These are phyloP conservation scores for Termitomyces sp. DNA, from an alignment of 768 basidiomycete genomes.

Conservation along the genomic window DNA sequence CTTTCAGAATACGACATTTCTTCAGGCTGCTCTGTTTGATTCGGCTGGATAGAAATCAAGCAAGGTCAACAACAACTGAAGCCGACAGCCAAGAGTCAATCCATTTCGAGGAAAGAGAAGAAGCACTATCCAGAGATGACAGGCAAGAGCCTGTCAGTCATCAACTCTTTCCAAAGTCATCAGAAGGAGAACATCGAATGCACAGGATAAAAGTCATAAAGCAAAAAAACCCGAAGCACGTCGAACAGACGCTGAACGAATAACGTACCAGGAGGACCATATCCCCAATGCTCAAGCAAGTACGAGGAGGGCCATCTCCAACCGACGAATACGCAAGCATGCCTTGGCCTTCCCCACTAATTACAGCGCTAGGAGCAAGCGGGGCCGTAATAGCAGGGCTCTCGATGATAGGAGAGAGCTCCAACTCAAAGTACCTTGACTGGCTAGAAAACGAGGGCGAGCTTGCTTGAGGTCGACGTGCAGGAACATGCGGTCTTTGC, in stretches of 20 bases:
- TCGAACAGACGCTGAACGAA: neutral
- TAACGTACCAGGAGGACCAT: conserved; percentile 2
- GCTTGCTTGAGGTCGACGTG: neutral
- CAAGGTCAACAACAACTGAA: neutral
- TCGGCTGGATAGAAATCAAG: conserved; percentile 1
- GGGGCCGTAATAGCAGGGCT: neutral
- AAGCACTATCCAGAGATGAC: neutral
- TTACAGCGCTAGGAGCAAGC: conserved; percentile 5
- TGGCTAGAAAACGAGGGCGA: conserved; percentile 6
- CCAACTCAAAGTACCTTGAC: conserved; percentile 12
- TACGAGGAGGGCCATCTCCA: neutral
- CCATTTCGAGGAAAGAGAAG: neutral
- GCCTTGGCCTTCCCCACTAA: neutral
- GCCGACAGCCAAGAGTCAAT: no score
- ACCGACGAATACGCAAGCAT: neutral
- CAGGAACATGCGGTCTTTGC: neutral
- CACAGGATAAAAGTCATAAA: neutral
- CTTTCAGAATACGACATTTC: neutral
- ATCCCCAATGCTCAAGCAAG: conserved; percentile 2
- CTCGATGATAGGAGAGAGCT: conserved; percentile 14
- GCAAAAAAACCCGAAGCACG: neutral
- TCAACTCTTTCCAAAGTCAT: neutral
- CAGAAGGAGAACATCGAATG: neutral
- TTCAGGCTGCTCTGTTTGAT: neutral
- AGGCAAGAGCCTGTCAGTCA: neutral